These are phyloP conservation scores for Linum lewisii DNA, from an alignment of 345 rosid genomes.

Conservation along the genomic window DNA sequence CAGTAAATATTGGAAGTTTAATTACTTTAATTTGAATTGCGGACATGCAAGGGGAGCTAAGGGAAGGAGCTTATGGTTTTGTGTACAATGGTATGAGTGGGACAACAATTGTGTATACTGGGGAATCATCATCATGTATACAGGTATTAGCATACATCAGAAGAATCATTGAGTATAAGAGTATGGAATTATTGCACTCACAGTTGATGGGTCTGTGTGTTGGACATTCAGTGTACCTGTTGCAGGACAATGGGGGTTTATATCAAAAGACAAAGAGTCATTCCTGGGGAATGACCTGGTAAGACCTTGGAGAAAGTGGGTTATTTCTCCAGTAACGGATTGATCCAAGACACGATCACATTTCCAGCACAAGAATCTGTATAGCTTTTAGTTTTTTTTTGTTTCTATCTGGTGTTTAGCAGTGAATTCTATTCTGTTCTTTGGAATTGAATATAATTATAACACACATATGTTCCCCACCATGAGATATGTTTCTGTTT, in stretches of 20 bases:
- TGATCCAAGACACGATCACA: background rate
- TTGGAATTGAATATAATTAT: background rate
- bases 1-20: too few species aligned
- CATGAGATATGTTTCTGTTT: too few species aligned
- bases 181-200: constrained; percentile 38
- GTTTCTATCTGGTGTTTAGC: background rate
- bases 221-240: constrained; percentile 36
- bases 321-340: background rate
- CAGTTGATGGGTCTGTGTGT: constrained; percentile 27
- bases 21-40: background rate
- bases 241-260: constrained; percentile 57
- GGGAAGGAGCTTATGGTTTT: constrained; percentile 46
- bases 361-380: background rate
- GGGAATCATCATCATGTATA: constrained; percentile 42
- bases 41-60: constrained; percentile 37
- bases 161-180: constrained; percentile 37
- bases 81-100: constrained; percentile 49
- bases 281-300: constrained; percentile 14
- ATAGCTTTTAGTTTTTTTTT: too few species aligned
- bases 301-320: background rate
- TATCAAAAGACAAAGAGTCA: constrained; percentile 36
- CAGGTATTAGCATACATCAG: constrained; percentile 46
- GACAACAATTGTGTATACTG: constrained; percentile 31
- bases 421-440: background rate
- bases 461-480: too few species aligned